Base-by-base conservation (phyloP, 148 eudicot species). In the Chenopodium suecicum region DNA sequence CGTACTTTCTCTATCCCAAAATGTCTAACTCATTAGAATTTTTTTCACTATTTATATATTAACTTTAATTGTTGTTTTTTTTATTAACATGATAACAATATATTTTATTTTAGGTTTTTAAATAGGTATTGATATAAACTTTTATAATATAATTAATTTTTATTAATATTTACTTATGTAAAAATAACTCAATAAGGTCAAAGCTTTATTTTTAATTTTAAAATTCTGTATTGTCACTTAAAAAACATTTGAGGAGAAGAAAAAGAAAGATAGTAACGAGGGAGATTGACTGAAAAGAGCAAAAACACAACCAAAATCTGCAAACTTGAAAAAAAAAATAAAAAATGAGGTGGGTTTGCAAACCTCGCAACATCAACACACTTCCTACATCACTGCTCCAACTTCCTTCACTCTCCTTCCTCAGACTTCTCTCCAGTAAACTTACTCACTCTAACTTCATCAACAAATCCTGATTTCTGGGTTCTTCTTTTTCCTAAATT, bases 341-440 rank as follows among this genome's bases (percentile, higher is more conserved):
- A 52, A 52, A 56, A 16, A 85, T 85, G 87, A 82, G 75, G 37
- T 77, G 65, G 19, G 76, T 82, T 37, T 73, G 27, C 68, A 78
- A 74, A 58, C 44, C 72, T 73, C 82, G 69, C 77, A 54, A 74
- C 48, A 74, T n/a, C 64, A 83, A 76, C n/a, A 65, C 77, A 68
- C 82, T 82, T 11, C 72, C 74, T 50, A 71, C 79, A 48, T 60
- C 83, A 10, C 66, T 82, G 74, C 63, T 56, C 13, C 60, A 27
- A 34, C 73, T 84, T 79, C 73, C 85, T 63, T 80, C 74, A 77
- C 58, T 50, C 17, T 31, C 71, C 60, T 77, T 75, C 79, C 52
- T 63, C 76, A 74, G 80, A 73, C 64, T 69, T 63, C 70, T 62
- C 60, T 78, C 84, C 62, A 56, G 85, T 87, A 5, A 63, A 70